phyloP scores from a whole-genome alignment of 768 basidiomycete species.

The Dictyophora rubrovolvata region DNA sequence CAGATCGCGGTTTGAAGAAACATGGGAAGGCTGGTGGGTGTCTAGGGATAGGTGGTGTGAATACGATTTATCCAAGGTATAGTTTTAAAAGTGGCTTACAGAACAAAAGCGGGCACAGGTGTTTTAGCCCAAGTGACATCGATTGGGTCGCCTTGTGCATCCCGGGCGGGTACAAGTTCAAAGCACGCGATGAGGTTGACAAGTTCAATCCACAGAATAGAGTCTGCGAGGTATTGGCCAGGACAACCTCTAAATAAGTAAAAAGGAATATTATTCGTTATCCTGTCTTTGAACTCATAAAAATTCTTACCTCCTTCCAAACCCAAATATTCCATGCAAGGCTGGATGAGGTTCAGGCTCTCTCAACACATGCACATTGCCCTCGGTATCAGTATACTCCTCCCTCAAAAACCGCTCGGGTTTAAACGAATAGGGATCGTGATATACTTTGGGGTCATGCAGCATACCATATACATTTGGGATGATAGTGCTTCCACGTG shows the following conservation, averaged over 20 bases:
- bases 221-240: neutral
- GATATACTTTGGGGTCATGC: slow-evolving; percentile 7
- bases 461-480: slow-evolving; percentile 12
- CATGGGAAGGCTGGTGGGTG: neutral
- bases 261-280: neutral
- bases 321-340: neutral
- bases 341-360: neutral
- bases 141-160: neutral
- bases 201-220: neutral
- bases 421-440: slow-evolving; percentile 8
- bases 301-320: neutral
- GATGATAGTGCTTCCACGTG: slow-evolving; percentile 11
- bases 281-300: neutral
- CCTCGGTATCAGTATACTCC: neutral
- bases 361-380: neutral
- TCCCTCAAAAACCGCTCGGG: slow-evolving; percentile 11
- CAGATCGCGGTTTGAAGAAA: neutral
- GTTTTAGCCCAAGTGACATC: neutral
- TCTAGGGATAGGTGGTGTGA: neutral
- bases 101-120: neutral
- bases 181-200: neutral
- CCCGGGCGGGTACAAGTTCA: neutral
- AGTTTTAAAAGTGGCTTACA: neutral
- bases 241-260: neutral
- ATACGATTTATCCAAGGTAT: neutral